A percentile compares a stretch with the other conserved stretches of the same genome.
Conservation (phyloP, 768 basidiomycete species). For the Tephrocybe sp. region DNA sequence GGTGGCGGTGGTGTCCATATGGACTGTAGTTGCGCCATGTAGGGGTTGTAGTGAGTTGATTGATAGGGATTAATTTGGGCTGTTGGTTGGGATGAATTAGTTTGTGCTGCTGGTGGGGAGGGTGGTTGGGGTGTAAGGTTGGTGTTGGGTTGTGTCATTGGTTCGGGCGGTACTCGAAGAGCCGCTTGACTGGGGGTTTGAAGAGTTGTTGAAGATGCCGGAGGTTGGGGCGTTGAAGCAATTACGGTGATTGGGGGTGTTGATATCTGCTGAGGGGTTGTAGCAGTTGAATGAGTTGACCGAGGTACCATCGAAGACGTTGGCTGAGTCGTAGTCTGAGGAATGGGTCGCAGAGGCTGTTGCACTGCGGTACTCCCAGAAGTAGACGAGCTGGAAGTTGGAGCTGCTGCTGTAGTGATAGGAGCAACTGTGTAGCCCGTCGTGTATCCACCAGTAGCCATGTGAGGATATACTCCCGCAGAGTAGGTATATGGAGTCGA, state of each 20-base stretch:
- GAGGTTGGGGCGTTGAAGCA: too few relatives aligned
- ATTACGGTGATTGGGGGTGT: not conserved
- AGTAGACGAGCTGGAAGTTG: too few relatives aligned
- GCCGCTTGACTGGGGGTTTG: too few relatives aligned
- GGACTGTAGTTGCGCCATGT: slow-evolving; percentile 15
- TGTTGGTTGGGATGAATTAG: too few relatives aligned
- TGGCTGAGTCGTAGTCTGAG: not conserved
- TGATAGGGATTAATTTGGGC: slow-evolving; percentile 10
- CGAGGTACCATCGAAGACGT: not conserved
- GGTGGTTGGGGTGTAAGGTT: not conserved
- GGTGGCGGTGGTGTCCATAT: slow-evolving; percentile 10
- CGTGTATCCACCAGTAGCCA: slow-evolving; percentile 8
- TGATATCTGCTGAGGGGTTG: not conserved
- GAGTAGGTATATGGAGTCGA: slow-evolving; percentile 13
- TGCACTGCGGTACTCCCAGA: not conserved
- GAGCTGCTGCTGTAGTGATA: not conserved
- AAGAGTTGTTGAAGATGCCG: too few relatives aligned
- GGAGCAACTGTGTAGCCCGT: slow-evolving; percentile 2
- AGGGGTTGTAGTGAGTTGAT: slow-evolving; percentile 16
- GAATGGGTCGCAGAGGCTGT: not conserved
- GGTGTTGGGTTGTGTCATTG: too few relatives aligned
- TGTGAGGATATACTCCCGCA: slow-evolving; percentile 10
- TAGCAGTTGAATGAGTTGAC: not conserved
- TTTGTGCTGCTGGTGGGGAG: not conserved
- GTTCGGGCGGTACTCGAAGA: not conserved